Conservation (phyloP, 768 basidiomycete species). For the Lenzites betulinus region DNA sequence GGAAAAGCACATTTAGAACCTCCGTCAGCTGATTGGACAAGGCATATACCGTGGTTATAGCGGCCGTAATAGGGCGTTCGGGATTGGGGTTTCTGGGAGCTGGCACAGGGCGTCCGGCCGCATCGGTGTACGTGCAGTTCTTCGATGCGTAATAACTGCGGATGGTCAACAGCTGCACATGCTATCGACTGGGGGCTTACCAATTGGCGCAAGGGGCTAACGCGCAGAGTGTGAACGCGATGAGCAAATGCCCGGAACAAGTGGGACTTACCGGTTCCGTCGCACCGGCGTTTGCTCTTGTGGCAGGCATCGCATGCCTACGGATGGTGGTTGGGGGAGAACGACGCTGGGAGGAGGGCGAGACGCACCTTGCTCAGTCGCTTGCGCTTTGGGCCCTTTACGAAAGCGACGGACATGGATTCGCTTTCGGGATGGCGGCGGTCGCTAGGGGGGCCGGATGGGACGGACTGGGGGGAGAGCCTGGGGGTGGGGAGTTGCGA, state of each 20-base stretch:
- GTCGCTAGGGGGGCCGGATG: conserved; percentile 7
- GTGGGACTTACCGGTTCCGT: conserved; percentile 65
- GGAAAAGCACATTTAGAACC: neutral
- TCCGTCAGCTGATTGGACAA: neutral
- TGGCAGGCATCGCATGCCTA: conserved; percentile 83
- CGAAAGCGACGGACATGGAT: conserved; percentile 42
- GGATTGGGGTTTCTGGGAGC: conserved; percentile 45
- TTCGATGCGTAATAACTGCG: conserved; percentile 79
- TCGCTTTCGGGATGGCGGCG: conserved; percentile 29
- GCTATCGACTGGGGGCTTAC: conserved; percentile 38
- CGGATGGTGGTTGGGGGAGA: conserved; percentile 5
- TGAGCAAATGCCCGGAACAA: neutral
- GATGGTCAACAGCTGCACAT: conserved; percentile 17
- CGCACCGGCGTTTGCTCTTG: conserved; percentile 82
- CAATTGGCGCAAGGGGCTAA: conserved; percentile 82
- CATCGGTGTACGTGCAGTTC: conserved; percentile 78
- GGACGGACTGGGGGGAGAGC: conserved; percentile 3
- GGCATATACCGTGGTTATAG: conserved; percentile 11
- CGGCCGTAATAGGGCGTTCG: conserved; percentile 6
- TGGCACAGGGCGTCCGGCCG: conserved; percentile 77
- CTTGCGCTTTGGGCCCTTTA: conserved; percentile 55
- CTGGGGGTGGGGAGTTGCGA: conserved; percentile 1
- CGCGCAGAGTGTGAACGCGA: neutral
- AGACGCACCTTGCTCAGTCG: conserved; percentile 50
- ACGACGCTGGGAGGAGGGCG: neutral